Conservation (phyloP, 257 asterid genomes). For the Penstemon davidsonii region DNA sequence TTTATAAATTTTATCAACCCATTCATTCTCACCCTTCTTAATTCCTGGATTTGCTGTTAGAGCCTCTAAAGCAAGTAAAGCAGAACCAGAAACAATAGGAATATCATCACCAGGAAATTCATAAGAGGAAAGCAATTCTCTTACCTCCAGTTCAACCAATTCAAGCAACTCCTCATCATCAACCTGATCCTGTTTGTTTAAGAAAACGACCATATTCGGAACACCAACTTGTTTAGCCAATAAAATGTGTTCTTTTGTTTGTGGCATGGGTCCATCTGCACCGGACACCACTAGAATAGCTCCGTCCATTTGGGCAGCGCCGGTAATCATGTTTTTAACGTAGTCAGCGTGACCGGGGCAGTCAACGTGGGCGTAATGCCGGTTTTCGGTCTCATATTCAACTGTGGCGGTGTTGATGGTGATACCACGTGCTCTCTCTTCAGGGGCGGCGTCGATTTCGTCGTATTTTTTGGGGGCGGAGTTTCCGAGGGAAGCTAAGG, state of each 20-base stretch:
- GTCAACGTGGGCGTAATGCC: conserved; percentile 8
- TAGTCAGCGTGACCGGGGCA: conserved; percentile 42
- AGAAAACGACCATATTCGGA: conserved; percentile 53
- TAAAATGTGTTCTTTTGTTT: conserved; percentile 38
- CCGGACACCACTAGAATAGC: conserved; percentile 39
- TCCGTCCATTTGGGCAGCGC: conserved; percentile 41
- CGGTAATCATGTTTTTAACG: conserved; percentile 39
- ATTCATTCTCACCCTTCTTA: conserved; percentile 45
- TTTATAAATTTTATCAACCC: conserved; percentile 52
- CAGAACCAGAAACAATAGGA: conserved; percentile 50
- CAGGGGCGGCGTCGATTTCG: conserved; percentile 61
- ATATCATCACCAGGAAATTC: conserved; percentile 55
- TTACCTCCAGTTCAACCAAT: conserved; percentile 56
- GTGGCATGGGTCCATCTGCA: conserved; percentile 45
- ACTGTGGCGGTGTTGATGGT: conserved; percentile 50
- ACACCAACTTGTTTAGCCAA: conserved; percentile 40
- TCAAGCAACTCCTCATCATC: conserved; percentile 57
- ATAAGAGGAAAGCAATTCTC: conserved; percentile 47
- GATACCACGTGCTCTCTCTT: conserved; percentile 56
- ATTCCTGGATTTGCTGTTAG: conserved; percentile 45
- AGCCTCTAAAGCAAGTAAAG: conserved; percentile 53
- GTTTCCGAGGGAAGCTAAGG: conserved; percentile 45
- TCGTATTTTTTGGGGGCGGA: conserved; percentile 55
- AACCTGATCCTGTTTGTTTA: conserved; percentile 55
- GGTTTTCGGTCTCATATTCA: conserved; percentile 30